phyloP scores from a whole-genome alignment of 345 rosid genomes.

The Syzygium jambos region DNA sequence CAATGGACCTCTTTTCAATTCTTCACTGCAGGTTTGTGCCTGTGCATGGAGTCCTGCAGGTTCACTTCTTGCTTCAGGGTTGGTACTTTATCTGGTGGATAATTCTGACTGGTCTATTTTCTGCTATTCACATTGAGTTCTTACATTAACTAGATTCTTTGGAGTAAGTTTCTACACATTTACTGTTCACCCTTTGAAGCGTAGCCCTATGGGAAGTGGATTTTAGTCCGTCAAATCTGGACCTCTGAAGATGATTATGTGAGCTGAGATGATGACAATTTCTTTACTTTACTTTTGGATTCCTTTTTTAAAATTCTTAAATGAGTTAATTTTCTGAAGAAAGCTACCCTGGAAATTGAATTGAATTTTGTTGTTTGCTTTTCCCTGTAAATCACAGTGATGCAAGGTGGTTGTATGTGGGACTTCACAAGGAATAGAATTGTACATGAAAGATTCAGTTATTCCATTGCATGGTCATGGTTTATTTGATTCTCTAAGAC shows the following conservation, averaged over 20 bases:
- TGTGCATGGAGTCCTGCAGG: conserved; percentile 99
- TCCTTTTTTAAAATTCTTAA: neutral
- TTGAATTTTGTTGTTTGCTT: neutral
- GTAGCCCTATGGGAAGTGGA: neutral
- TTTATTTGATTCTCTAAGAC: neutral
- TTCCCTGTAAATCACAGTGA: neutral
- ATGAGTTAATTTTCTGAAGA: neutral
- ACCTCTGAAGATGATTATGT: neutral
- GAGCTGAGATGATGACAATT: neutral
- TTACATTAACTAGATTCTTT: neutral
- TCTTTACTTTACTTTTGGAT: neutral
- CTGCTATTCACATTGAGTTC: neutral
- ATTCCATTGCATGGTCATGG: neutral
- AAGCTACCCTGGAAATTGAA: neutral
- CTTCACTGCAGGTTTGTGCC: conserved; percentile 70
- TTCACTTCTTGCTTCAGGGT: conserved; percentile 99
- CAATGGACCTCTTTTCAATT: neutral
- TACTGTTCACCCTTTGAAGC: neutral
- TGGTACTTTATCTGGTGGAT: conserved; percentile 15
- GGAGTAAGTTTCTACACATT: neutral
- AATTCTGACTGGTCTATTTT: neutral
- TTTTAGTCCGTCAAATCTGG: neutral
- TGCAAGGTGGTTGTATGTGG: neutral
- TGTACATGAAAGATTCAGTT: neutral
- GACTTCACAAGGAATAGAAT: neutral